These are phyloP conservation scores for Trichoderma aggressivum DNA, from an alignment of 2,329 filamentous ascomycete genomes.

Conservation along the genomic window DNA sequence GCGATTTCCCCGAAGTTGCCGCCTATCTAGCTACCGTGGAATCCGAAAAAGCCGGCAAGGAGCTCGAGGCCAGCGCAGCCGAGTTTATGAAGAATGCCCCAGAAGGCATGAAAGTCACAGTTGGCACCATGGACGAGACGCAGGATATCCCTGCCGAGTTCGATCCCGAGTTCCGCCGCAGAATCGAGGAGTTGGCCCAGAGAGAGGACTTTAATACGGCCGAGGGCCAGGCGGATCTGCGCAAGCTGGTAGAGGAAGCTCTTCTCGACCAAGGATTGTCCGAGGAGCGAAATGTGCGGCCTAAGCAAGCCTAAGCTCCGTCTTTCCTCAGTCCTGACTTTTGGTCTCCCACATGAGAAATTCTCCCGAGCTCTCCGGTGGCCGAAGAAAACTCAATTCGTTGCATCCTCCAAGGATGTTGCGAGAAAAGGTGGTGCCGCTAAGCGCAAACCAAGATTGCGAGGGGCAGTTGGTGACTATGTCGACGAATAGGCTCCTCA, in stretches of 20 bases:
- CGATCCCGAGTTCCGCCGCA: conserved; percentile 77
- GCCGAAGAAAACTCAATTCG: conserved; percentile 54
- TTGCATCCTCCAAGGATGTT: conserved; percentile 42
- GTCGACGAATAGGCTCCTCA: conserved; percentile 46
- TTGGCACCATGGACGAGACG: conserved; percentile 68
- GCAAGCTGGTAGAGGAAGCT: conserved; percentile 76
- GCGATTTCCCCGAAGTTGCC: conserved; percentile 71
- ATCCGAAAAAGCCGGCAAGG: conserved; percentile 25
- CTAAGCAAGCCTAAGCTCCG: conserved; percentile 49
- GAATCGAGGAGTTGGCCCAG: conserved; percentile 85
- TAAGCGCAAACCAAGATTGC: conserved; percentile 54
- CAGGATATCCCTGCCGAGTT: conserved; percentile 60
- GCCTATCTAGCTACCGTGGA: conserved; percentile 58
- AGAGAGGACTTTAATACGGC: conserved; percentile 80
- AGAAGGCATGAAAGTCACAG: conserved; percentile 70
- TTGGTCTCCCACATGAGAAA: conserved; percentile 61
- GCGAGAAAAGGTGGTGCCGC: conserved; percentile 49
- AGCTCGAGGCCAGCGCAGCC: conserved; percentile 31
- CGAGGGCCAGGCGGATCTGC: conserved; percentile 73
- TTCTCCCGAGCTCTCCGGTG: conserved; percentile 46
- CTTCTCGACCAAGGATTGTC: conserved; percentile 63
- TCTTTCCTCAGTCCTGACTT: conserved; percentile 37
- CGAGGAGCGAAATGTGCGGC: conserved; percentile 62
- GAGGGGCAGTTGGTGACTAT: conserved; percentile 42
- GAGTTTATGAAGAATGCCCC: conserved; percentile 50